Base-by-base conservation (phyloP, 352 stramenopile genomes). In the Phytopythium aichiense region DNA sequence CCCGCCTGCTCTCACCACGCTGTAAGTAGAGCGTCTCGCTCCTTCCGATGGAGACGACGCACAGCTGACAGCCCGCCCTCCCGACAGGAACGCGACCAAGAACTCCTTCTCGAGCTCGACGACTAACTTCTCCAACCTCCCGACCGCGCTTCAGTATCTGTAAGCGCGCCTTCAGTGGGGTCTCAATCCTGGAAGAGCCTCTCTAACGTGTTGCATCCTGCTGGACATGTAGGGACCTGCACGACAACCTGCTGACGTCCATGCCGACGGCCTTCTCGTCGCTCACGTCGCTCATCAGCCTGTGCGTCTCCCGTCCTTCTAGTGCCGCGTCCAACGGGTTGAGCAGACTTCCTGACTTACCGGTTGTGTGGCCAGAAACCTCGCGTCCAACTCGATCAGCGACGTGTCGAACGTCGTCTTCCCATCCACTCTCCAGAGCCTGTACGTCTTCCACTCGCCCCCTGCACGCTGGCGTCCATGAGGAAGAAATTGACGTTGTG, bases 361-460 rank as follows among this genome's bases (percentile, higher is more conserved):
- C 7, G 20, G 20, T 51, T 11, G 6, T 60, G 38, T 37, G 42
- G 12, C 20, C 56, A 91, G 81, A 22, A 89, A 85, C 56, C 76
- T 91, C 38, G 74, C 76, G 12, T 75, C 67, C 16, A 91, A 88
- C 33, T 66, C 61, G 2, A 84, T 88, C 60, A 77, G 78, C 33
- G 54, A 68, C n/a, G 67, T 91, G 46, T 62, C 60, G 12, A 70
- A 71, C 35, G 63, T 87, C 33, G 70, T 69, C 4, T 83, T 91
- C 31, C 76, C 82, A 8, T 79, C 76, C 25, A 83, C 74, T 5
- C 73, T 87, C 23, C 66, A 68, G 31, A 79, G 64, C 51, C 46
- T 87, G 48, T 76, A 69, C 37, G 68, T 37, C n/a, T 8, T 16
- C 22, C 22, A 13, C n/a, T 25, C 23, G 42, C 11, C 7, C 28